These are phyloP conservation scores for Apiospora sp. DNA, from an alignment of 2,329 filamentous ascomycete species.

Conservation along the genomic window DNA sequence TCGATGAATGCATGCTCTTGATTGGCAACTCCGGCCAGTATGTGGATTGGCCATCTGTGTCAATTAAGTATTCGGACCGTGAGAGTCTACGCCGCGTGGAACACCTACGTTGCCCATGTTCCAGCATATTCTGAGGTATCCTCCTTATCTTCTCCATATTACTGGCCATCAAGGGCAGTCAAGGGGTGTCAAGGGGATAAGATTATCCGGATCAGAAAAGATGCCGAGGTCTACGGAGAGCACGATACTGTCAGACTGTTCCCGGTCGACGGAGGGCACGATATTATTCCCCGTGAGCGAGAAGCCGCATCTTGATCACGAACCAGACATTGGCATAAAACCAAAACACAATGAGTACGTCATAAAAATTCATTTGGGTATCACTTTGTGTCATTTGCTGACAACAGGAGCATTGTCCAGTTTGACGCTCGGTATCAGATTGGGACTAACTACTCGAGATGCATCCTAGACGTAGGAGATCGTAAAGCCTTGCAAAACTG, in stretches of 20 bases:
- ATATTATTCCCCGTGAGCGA: background rate
- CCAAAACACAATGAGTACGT: background rate
- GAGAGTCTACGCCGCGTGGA: background rate
- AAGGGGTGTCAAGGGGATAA: background rate
- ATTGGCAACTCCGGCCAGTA: background rate
- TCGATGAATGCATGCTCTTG: background rate
- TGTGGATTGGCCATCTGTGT: background rate
- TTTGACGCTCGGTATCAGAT: conserved; percentile 35
- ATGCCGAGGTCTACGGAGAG: background rate
- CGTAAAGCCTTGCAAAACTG: conserved; percentile 29
- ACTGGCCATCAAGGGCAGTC: background rate
- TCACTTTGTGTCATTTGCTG: conserved; percentile 37
- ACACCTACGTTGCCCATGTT: background rate
- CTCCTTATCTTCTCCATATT: conserved; percentile 1
- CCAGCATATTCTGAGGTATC: background rate
- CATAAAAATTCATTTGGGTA: conserved; percentile 39
- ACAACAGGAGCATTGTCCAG: conserved; percentile 29
- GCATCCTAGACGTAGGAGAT: conserved; percentile 29
- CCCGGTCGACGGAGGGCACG: background rate
- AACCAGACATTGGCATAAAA: background rate
- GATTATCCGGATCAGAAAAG: background rate
- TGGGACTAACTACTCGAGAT: conserved; percentile 33
- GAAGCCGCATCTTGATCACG: background rate
- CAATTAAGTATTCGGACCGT: background rate
- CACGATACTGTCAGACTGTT: background rate